A percentile compares a stretch with the other conserved stretches of the same genome.
Evolutionary conservation across 73 alveolate species (phyloP).

Genomic region (Symbiodinium pilosum): DNA sequence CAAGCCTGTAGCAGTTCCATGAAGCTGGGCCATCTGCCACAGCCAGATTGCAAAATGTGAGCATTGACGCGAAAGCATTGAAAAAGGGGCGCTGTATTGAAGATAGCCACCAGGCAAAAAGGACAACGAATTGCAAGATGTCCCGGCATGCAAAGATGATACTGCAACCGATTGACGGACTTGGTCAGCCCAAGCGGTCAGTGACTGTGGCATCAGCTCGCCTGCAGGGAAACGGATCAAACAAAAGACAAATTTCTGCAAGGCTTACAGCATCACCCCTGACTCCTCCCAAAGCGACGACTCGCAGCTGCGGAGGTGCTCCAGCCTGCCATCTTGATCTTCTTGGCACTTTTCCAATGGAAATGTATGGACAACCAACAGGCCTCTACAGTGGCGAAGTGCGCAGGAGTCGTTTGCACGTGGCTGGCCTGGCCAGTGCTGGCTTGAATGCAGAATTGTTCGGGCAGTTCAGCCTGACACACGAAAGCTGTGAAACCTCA

Average conservation of each 20-base stretch:
- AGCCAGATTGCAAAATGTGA: too few species aligned
- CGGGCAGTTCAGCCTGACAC: background rate
- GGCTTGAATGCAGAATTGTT: background rate
- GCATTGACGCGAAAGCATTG: too few species aligned
- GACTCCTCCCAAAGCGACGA: slow-evolving; percentile 26
- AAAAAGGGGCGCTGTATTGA: too few species aligned
- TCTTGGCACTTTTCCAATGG: background rate
- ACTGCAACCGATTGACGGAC: too few species aligned
- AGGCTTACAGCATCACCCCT: too few species aligned
- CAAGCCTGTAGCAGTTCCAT: slow-evolving; percentile 28
- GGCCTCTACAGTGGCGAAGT: slow-evolving; percentile 74
- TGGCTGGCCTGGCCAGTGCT: slow-evolving; percentile 63
- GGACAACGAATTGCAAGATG: too few species aligned
- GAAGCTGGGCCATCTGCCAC: too few species aligned
- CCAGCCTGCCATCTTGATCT: background rate
- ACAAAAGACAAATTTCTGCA: too few species aligned
- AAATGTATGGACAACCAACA: background rate
- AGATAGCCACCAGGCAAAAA: too few species aligned
- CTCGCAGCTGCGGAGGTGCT: background rate
- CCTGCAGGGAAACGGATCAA: slow-evolving; percentile 39
- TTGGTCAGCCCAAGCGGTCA: slow-evolving; percentile 35
- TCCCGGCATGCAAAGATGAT: too few species aligned
- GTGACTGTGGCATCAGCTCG: slow-evolving; percentile 72
- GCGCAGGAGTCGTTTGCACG: slow-evolving; percentile 59
- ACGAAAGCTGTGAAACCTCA: too few species aligned